Conservation (phyloP, 2,329 filamentous ascomycete genomes). For the Neoascochyta sp. region DNA sequence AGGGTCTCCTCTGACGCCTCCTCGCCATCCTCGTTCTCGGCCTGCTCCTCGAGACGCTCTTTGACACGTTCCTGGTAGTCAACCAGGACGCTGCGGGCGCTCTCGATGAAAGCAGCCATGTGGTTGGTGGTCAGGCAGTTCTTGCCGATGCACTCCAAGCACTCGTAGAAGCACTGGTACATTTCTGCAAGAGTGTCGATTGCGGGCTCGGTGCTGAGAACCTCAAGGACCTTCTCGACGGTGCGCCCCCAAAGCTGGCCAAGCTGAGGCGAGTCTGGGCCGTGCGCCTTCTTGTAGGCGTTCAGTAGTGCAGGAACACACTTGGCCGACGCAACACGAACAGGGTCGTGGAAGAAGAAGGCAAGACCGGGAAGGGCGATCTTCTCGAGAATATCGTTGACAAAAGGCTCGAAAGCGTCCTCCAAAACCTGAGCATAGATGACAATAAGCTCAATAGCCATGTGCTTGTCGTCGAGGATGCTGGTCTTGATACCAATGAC, state of each 20-base stretch:
- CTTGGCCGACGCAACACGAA: slow-evolving; percentile 91
- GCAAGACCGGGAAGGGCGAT: slow-evolving; percentile 89
- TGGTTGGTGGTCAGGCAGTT: slow-evolving; percentile 73
- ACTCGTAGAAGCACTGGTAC: slow-evolving; percentile 99
- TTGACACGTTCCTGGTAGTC: slow-evolving; percentile 89
- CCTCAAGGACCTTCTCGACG: slow-evolving; percentile 86
- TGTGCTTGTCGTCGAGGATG: slow-evolving; percentile 96
- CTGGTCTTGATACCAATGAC: slow-evolving; percentile 98
- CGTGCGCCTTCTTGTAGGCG: slow-evolving; percentile 90
- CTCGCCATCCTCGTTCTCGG: slow-evolving; percentile 81
- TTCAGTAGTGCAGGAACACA: slow-evolving; percentile 89
- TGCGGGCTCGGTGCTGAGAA: slow-evolving; percentile 86
- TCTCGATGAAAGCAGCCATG: slow-evolving; percentile 83
- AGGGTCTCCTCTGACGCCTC: slow-evolving; percentile 83
- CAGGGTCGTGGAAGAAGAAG: slow-evolving; percentile 99
- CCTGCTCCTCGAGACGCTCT: slow-evolving; percentile 77
- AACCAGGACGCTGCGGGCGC: slow-evolving; percentile 78
- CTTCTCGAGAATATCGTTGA: slow-evolving; percentile 90
- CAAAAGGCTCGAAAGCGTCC: slow-evolving; percentile 85
- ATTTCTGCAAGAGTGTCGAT: slow-evolving; percentile 97
- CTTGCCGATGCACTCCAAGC: slow-evolving; percentile 87
- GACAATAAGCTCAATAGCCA: slow-evolving; percentile 97
- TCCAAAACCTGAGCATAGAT: slow-evolving; percentile 98
- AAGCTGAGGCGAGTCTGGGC: slow-evolving; percentile 73
- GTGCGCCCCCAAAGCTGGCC: slow-evolving; percentile 79